These are phyloP conservation scores for Mucor piriformis DNA, from an alignment of 371 early-diverging fungal species.

Conservation along the genomic window DNA sequence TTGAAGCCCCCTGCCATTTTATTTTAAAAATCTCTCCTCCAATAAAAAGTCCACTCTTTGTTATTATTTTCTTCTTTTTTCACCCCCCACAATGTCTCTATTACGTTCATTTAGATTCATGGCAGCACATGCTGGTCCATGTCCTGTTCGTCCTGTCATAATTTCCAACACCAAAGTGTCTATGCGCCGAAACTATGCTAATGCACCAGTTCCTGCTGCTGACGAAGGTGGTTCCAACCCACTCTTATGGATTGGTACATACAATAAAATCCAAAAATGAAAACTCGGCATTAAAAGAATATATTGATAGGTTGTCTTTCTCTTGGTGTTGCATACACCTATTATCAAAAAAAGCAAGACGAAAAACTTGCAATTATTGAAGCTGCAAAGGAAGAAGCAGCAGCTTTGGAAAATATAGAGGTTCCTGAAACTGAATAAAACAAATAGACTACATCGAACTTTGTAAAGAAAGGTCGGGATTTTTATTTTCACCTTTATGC, in stretches of 20 bases:
- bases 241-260: slow-evolving; percentile 29
- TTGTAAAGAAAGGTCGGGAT: too few species aligned
- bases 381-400: too few species aligned
- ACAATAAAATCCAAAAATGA: neutral
- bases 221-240: slow-evolving; percentile 3
- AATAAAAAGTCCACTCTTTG: neutral
- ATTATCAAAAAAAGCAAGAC: slow-evolving; percentile 19
- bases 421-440: too few species aligned
- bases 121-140: slow-evolving; percentile 3
- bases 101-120: slow-evolving; percentile 14
- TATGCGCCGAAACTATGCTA: slow-evolving; percentile 4
- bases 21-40: too few species aligned
- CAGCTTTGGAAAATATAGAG: too few species aligned
- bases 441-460: too few species aligned
- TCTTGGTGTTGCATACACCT: slow-evolving; percentile 21
- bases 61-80: neutral
- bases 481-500: too few species aligned
- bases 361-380: neutral
- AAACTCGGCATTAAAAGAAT: neutral
- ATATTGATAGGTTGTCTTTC: slow-evolving; percentile 18
- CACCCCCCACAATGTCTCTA: neutral
- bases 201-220: neutral
- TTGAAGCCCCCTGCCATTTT: neutral
- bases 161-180: neutral
- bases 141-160: neutral